A percentile compares a stretch with the other conserved stretches of the same genome.
Conservation (phyloP, 2,329 filamentous ascomycete species). For the Fusarium tuaranense region DNA sequence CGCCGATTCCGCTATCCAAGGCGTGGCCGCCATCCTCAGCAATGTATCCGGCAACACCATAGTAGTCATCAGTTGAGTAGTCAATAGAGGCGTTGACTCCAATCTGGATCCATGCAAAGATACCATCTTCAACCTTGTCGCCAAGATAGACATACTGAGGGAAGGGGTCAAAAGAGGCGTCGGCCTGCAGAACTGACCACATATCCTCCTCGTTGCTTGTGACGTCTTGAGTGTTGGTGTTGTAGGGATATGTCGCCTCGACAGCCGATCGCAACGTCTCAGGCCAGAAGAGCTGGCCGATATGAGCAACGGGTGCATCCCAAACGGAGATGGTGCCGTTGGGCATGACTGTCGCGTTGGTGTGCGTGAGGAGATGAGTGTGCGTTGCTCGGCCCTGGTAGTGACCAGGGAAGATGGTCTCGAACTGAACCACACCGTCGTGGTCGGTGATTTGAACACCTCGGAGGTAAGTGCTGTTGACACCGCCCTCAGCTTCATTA, state of each 20-base stretch:
- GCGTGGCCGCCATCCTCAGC: conserved; percentile 12
- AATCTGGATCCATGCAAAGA: conserved; percentile 66
- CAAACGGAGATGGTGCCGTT: conserved; percentile 56
- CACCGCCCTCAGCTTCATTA: conserved; percentile 50
- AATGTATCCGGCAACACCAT: conserved; percentile 19
- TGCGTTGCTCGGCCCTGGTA: conserved; percentile 56
- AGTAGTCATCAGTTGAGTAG: conserved; percentile 15
- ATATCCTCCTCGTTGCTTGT: conserved; percentile 63
- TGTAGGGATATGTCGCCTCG: conserved; percentile 58
- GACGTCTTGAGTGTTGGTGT: conserved; percentile 53
- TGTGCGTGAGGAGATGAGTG: conserved; percentile 55
- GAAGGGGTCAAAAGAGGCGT: conserved; percentile 66
- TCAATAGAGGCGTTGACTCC: conserved; percentile 53
- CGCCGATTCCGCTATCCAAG: conserved; percentile 3
- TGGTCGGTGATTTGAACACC: conserved; percentile 54
- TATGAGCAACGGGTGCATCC: conserved; percentile 58
- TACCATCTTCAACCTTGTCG: conserved; percentile 61
- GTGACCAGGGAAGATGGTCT: conserved; percentile 58
- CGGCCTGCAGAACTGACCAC: conserved; percentile 47
- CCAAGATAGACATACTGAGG: conserved; percentile 69
- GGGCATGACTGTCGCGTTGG: conserved; percentile 49
- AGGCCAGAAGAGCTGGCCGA: conserved; percentile 74
- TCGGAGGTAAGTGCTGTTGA: conserved; percentile 53
- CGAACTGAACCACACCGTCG: conserved; percentile 56
- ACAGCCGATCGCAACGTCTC: conserved; percentile 62